phyloP scores from a whole-genome alignment of 495 filamentous ascomycete genomes.

The Xylaria sp. region DNA sequence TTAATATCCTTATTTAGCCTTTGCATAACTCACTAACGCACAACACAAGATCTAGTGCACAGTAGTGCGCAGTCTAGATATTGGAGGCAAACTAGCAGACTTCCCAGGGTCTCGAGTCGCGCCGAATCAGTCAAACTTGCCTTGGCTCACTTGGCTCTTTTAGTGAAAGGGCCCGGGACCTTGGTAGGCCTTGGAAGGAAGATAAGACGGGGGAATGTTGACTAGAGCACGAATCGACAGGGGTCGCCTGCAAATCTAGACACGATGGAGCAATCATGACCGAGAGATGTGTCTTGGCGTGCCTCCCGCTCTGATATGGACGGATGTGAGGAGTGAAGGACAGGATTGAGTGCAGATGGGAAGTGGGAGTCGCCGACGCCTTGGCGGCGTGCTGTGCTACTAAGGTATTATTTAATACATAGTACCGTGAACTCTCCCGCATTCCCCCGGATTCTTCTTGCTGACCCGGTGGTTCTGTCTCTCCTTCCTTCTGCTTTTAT shows the following conservation, averaged over 20 bases:
- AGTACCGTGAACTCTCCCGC: neutral
- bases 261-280: slow-evolving; percentile 19
- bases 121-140: neutral
- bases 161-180: slow-evolving; percentile 8
- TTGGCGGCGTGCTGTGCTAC: slow-evolving; percentile 13
- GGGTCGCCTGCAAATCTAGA: slow-evolving; percentile 6
- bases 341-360: no score
- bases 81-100: no score
- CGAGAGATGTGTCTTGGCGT: slow-evolving; percentile 19
- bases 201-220: slow-evolving; percentile 19
- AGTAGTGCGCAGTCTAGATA: slow-evolving; percentile 6
- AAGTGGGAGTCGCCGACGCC: slow-evolving; percentile 3
- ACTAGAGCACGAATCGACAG: neutral
- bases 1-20: slow-evolving; percentile 2
- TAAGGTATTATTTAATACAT: slow-evolving; percentile 18
- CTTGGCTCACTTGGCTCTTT: neutral
- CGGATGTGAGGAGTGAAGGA: neutral
- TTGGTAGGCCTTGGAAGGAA: neutral
- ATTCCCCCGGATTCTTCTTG: neutral
- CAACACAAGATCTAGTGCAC: neutral
- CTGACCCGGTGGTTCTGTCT: neutral
- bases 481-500: neutral
- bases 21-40: neutral
- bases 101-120: no score
- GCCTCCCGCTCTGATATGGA: slow-evolving; percentile 4